A percentile compares a stretch with the other conserved stretches of the same genome.
phyloP scores from a whole-genome alignment of 2,329 filamentous ascomycete genomes.

The Stemphylium vesicarium region DNA sequence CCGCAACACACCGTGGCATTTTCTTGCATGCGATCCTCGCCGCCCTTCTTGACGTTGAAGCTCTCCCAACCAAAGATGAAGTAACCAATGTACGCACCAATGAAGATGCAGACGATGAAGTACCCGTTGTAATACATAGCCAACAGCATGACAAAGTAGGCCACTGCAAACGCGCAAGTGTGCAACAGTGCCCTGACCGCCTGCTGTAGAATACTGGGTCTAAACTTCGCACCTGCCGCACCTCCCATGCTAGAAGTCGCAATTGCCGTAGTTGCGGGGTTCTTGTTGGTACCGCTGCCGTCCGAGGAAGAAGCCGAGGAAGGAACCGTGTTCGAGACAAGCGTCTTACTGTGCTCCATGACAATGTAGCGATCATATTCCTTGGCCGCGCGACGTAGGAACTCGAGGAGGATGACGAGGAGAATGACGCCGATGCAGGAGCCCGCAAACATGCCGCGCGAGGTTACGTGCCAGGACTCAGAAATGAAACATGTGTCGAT shows the following conservation, averaged over 20 bases:
- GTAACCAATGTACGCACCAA: slow-evolving; percentile 45
- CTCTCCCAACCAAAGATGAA: slow-evolving; percentile 48
- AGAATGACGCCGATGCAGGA: slow-evolving; percentile 80
- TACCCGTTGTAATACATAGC: slow-evolving; percentile 74
- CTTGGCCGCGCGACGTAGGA: slow-evolving; percentile 72
- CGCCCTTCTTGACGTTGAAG: slow-evolving; percentile 32
- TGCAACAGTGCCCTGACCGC: slow-evolving; percentile 72
- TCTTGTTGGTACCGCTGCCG: slow-evolving; percentile 20
- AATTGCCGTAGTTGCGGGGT: slow-evolving; percentile 8
- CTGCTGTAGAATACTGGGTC: slow-evolving; percentile 71
- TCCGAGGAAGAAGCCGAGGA: slow-evolving; percentile 24
- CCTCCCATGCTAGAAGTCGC: background rate
- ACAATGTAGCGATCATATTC: slow-evolving; percentile 76
- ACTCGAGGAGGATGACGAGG: slow-evolving; percentile 74
- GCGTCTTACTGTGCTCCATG: slow-evolving; percentile 53
- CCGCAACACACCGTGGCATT: slow-evolving; percentile 47
- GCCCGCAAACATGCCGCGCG: slow-evolving; percentile 75
- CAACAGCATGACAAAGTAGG: slow-evolving; percentile 80
- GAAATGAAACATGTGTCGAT: slow-evolving; percentile 75
- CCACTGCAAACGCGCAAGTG: slow-evolving; percentile 75
- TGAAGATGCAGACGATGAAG: slow-evolving; percentile 62
- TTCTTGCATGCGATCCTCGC: slow-evolving; percentile 41
- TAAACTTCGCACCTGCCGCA: slow-evolving; percentile 39
- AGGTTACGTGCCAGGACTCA: slow-evolving; percentile 72
- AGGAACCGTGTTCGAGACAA: slow-evolving; percentile 3